Evolutionary conservation across 2,329 filamentous ascomycete genomes (phyloP).

Genomic region (Colletotrichum sp.): DNA sequence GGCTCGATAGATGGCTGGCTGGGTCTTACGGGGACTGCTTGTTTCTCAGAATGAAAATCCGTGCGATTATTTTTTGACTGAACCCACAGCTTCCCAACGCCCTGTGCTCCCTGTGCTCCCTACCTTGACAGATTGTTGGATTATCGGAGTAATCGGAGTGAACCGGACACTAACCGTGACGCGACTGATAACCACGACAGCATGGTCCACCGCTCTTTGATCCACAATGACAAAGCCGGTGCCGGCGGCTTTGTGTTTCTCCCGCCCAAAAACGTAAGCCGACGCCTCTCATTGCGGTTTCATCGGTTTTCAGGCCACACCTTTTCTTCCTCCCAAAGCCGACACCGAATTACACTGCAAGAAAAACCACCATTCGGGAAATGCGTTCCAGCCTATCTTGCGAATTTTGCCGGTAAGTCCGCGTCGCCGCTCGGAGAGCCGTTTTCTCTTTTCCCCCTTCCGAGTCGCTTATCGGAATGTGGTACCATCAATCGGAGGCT

Average conservation of each 20-base stretch:
- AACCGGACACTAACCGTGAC: neutral
- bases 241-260: neutral
- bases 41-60: neutral
- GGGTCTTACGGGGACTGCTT: neutral
- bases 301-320: slow-evolving; percentile 6
- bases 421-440: neutral
- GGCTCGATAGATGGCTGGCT: neutral
- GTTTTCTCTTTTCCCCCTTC: neutral
- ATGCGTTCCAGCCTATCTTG: slow-evolving; percentile 41
- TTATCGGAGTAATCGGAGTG: neutral
- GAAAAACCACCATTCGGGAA: neutral
- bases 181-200: neutral
- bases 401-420: slow-evolving; percentile 35
- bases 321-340: neutral
- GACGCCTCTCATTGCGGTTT: neutral
- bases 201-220: neutral
- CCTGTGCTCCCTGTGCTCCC: neutral
- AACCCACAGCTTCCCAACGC: neutral
- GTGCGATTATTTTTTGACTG: neutral
- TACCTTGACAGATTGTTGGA: neutral
- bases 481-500: neutral
- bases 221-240: slow-evolving; percentile 2
- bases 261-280: slow-evolving; percentile 1
- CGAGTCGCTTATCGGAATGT: neutral
- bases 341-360: neutral